A percentile compares a stretch with the other conserved stretches of the same genome.
phyloP scores from a whole-genome alignment of 2,329 filamentous ascomycete genomes.

The Paecilomyces dactylethromorphus region DNA sequence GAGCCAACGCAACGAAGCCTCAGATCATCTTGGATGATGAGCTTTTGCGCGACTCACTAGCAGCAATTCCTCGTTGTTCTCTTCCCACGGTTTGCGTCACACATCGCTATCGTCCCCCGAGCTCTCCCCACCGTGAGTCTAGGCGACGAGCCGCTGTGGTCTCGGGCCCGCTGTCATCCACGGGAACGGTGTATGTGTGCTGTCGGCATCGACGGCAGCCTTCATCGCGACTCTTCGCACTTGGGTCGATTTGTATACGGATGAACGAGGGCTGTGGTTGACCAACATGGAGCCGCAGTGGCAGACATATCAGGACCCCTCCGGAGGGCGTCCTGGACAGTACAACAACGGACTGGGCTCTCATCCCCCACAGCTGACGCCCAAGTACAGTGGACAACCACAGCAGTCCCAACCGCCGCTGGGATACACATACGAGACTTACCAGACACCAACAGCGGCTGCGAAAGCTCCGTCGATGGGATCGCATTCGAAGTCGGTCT shows the following conservation, averaged over 20 bases:
- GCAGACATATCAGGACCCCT: slow-evolving; percentile 58
- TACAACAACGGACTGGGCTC: slow-evolving; percentile 51
- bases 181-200: slow-evolving; percentile 13
- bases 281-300: slow-evolving; percentile 54
- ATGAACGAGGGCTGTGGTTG: slow-evolving; percentile 5
- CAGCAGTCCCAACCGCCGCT: slow-evolving; percentile 47
- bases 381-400: slow-evolving; percentile 42
- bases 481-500: slow-evolving; percentile 42
- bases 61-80: slow-evolving; percentile 9
- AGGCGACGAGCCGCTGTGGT: slow-evolving; percentile 22
- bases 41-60: slow-evolving; percentile 9
- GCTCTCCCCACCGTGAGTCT: slow-evolving; percentile 10
- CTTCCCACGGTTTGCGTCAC: slow-evolving; percentile 10
- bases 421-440: slow-evolving; percentile 63
- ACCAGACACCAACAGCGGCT: slow-evolving; percentile 42
- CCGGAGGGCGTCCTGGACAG: slow-evolving; percentile 57
- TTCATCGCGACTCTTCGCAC: background rate
- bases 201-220: slow-evolving; percentile 15
- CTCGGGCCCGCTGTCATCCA: slow-evolving; percentile 17
- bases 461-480: slow-evolving; percentile 26
- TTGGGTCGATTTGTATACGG: slow-evolving; percentile 3
- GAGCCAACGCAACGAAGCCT: slow-evolving; percentile 2
- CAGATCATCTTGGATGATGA: slow-evolving; percentile 10
- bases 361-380: slow-evolving; percentile 44
- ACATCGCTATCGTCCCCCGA: slow-evolving; percentile 1